phyloP scores from a whole-genome alignment of 2,329 filamentous ascomycete genomes.

The Alternaria brassicicola region DNA sequence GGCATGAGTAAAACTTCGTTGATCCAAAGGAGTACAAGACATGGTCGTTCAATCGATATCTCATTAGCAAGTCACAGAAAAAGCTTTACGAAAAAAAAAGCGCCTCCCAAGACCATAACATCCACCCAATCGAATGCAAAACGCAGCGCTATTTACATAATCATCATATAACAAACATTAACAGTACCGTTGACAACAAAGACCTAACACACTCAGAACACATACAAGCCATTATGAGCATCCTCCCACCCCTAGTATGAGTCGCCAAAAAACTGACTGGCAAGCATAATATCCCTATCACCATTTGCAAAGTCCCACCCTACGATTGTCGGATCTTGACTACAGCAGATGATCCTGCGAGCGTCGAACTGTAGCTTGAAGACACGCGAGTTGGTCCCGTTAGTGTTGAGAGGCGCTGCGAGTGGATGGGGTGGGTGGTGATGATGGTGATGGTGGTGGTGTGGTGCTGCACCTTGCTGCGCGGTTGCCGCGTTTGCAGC shows the following conservation, averaged over 20 bases:
- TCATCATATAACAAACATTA: not conserved
- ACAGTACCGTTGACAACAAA: not conserved
- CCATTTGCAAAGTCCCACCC: conserved; percentile 97
- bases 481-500: conserved; percentile 17
- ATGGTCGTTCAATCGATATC: no score
- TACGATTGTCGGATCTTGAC: conserved; percentile 87
- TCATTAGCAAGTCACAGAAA: not conserved
- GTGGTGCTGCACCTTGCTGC: conserved; percentile 25
- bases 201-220: not conserved
- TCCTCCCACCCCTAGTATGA: conserved; percentile 24
- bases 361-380: conserved; percentile 98
- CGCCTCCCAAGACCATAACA: no score
- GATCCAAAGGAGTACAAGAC: no score
- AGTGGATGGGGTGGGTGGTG: conserved; percentile 41
- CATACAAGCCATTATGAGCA: not conserved
- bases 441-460: conserved; percentile 37
- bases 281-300: conserved; percentile 79
- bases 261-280: conserved; percentile 75
- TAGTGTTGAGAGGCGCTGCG: conserved; percentile 33
- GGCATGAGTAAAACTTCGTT: not conserved
- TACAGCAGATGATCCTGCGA: conserved; percentile 90
- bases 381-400: conserved; percentile 65
- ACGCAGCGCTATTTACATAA: not conserved
- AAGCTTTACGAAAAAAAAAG: not conserved
- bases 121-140: not conserved